Base-by-base conservation (phyloP, 2,329 filamentous ascomycete species). In the Colletotrichum sp. region DNA sequence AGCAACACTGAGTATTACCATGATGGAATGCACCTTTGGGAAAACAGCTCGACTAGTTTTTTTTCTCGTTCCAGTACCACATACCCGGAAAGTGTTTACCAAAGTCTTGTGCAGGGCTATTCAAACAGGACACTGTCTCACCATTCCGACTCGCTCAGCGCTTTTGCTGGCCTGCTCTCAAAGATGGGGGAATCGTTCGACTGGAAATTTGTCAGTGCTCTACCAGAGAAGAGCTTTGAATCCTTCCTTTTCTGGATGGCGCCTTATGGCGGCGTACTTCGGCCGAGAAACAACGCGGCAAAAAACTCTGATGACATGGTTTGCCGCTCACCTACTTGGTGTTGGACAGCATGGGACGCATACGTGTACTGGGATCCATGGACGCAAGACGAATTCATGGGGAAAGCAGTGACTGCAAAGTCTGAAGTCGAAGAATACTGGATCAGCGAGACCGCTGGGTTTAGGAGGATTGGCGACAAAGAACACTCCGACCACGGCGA, bases 311-410 rank as follows among this genome's bases (percentile, higher is more conserved):
- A 34, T n/a, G 3, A 0, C 1, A 8, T 7, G 36, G 4, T n/a
- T 13, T 57, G 59, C 44, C 28, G 32, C 28, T 65, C 32, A 3
- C 60, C 69, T 10, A 65, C 69, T 12, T 71, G 69, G 60, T 71
- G 69, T n/a, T 71, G 69, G 69, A 71, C 69, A 5, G 59, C 69
- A 5, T 71, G 69, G 60, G 34, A n/a, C 1, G 44, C 24, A 1
- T 34, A 55, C 9, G 49, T 57, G 18, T 34, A 44, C 36, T 71
- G 69, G 69, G 69, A 71, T 7, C 12, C 59, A 1, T 71, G 30
- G 69, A 39, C 21, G 13, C 21, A 65, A 13, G 39, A 36, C 2
- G 16, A 39, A 4, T 71, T 55, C 60, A 44, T 55, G 16, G 69
- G 69, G 4, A 71, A 71, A 36, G 6, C 18, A 3, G 28, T 71